A percentile compares a stretch with the other conserved stretches of the same genome.
These are phyloP conservation scores for Camelina laxa DNA, from an alignment of 345 rosid genomes.

Conservation along the genomic window DNA sequence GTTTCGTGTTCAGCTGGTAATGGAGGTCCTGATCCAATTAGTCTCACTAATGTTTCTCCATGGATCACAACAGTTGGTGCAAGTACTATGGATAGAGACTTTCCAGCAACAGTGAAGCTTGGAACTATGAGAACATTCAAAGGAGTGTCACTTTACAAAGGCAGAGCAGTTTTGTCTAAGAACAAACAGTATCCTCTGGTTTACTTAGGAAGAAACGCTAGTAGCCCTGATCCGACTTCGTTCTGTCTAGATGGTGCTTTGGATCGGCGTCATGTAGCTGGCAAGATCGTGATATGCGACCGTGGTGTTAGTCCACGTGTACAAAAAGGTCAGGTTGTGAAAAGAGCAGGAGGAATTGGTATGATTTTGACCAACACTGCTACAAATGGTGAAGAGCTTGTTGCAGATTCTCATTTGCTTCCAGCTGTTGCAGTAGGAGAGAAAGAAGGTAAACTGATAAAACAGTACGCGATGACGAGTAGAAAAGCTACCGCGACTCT, in stretches of 20 bases:
- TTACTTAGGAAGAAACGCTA: slow-evolving; percentile 62
- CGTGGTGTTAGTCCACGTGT: slow-evolving; percentile 68
- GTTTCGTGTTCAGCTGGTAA: slow-evolving; percentile 82
- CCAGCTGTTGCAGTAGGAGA: slow-evolving; percentile 89
- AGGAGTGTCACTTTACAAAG: slow-evolving; percentile 75
- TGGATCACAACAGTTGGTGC: slow-evolving; percentile 90
- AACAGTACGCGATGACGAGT: slow-evolving; percentile 56
- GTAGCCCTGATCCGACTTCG: slow-evolving; percentile 59
- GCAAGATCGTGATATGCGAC: slow-evolving; percentile 80
- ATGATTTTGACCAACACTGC: slow-evolving; percentile 65
- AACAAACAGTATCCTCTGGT: slow-evolving; percentile 62
- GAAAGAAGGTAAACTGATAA: slow-evolving; percentile 70
- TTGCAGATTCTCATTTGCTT: slow-evolving; percentile 84
- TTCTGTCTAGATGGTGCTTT: slow-evolving; percentile 66
- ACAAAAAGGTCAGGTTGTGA: slow-evolving; percentile 69
- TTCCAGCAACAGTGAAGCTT: slow-evolving; percentile 62
- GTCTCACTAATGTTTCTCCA: slow-evolving; percentile 77
- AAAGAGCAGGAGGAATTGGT: slow-evolving; percentile 71
- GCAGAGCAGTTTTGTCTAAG: slow-evolving; percentile 42
- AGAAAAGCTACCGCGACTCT: slow-evolving; percentile 55
- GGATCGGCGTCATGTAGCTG: slow-evolving; percentile 53
- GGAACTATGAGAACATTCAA: slow-evolving; percentile 49
- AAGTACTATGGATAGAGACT: slow-evolving; percentile 77
- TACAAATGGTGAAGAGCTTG: slow-evolving; percentile 91
- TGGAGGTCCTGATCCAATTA: slow-evolving; percentile 66